Percentiles rank a stretch among this genome's conserved stretches.
Conservation (phyloP, 2,329 filamentous ascomycete species). For the Trichophyton schoenleinii region DNA sequence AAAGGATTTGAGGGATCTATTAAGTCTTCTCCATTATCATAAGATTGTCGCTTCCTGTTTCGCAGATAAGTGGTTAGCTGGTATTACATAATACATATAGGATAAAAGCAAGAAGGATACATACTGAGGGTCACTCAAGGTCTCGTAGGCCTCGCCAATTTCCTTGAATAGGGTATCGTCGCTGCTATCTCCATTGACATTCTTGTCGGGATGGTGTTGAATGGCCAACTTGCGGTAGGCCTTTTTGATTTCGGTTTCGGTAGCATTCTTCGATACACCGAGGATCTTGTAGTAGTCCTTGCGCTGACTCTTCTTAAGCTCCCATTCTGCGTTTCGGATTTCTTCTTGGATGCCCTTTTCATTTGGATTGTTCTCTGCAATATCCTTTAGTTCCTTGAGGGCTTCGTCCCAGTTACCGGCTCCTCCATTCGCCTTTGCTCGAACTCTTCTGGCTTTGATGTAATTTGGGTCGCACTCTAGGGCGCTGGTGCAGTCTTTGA, state of each 20-base stretch:
- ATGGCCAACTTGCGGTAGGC: slow-evolving; percentile 93
- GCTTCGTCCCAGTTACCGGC: slow-evolving; percentile 87
- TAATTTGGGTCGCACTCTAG: slow-evolving; percentile 73
- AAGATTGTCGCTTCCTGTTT: slow-evolving; percentile 67
- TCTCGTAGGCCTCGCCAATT: slow-evolving; percentile 93
- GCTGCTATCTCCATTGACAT: slow-evolving; percentile 61
- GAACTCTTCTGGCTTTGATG: slow-evolving; percentile 82
- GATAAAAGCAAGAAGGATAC: slow-evolving; percentile 25
- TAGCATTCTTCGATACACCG: slow-evolving; percentile 71
- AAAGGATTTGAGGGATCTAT: slow-evolving; percentile 83
- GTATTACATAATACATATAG: slow-evolving; percentile 2
- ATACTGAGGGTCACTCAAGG: slow-evolving; percentile 82
- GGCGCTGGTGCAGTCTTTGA: slow-evolving; percentile 75
- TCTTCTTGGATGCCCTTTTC: slow-evolving; percentile 74
- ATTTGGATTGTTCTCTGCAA: slow-evolving; percentile 69
- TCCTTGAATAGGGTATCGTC: slow-evolving; percentile 96
- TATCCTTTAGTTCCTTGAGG: slow-evolving; percentile 73
- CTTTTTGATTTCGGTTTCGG: slow-evolving; percentile 81
- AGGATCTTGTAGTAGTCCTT: slow-evolving; percentile 99
- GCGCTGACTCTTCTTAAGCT: slow-evolving; percentile 91
- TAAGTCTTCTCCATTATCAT: slow-evolving; percentile 86
- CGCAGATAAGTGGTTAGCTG: slow-evolving; percentile 9
- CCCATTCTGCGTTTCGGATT: slow-evolving; percentile 77
- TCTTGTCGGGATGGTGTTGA: slow-evolving; percentile 94
- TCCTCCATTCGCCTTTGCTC: slow-evolving; percentile 76